Percentiles rank a stretch among this genome's conserved stretches.
Evolutionary conservation across 2,329 filamentous ascomycete genomes (phyloP).

Genomic region (Hypomyces perniciosus): DNA sequence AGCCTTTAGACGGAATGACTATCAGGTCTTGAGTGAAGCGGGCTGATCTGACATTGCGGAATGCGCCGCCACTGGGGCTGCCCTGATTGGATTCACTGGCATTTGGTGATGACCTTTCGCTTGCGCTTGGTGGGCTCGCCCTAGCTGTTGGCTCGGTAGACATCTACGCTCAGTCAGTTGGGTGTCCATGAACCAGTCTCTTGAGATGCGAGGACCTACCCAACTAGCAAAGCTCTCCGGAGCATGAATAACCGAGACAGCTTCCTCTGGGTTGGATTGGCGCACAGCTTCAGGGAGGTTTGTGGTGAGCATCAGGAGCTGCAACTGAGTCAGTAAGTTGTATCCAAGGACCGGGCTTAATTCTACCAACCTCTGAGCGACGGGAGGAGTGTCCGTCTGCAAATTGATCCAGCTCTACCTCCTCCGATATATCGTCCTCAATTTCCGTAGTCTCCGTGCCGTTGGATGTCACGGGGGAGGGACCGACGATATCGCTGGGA

Average conservation of each 20-base stretch:
- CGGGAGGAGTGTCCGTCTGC: constrained; percentile 14
- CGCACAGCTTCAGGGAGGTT: constrained; percentile 52
- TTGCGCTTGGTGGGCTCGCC: constrained; percentile 29
- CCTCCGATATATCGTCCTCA: constrained; percentile 67
- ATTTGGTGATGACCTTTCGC: constrained; percentile 32
- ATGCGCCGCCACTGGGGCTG: constrained; percentile 1
- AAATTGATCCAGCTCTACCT: constrained; percentile 36
- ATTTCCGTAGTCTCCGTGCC: constrained; percentile 80
- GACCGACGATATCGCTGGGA: constrained; percentile 67
- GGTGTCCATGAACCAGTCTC: not conserved
- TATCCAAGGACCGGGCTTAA: too few relatives aligned
- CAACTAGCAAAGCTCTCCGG: constrained; percentile 77
- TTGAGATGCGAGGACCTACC: constrained; percentile 42
- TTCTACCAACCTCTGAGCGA: constrained; percentile 26
- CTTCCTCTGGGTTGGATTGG: constrained; percentile 63
- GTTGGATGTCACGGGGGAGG: constrained; percentile 79
- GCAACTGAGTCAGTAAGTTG: constrained; percentile 12
- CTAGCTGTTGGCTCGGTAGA: constrained; percentile 34
- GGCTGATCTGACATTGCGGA: constrained; percentile 20
- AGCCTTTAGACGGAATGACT: not conserved
- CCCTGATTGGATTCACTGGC: constrained; percentile 23
- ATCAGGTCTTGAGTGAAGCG: not conserved
- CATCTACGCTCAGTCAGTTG: constrained; percentile 31
- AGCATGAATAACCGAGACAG: constrained; percentile 86
- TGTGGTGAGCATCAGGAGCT: constrained; percentile 51